Evolutionary conservation across 495 filamentous ascomycete genomes (phyloP).

Genomic region (Cercophora samala): DNA sequence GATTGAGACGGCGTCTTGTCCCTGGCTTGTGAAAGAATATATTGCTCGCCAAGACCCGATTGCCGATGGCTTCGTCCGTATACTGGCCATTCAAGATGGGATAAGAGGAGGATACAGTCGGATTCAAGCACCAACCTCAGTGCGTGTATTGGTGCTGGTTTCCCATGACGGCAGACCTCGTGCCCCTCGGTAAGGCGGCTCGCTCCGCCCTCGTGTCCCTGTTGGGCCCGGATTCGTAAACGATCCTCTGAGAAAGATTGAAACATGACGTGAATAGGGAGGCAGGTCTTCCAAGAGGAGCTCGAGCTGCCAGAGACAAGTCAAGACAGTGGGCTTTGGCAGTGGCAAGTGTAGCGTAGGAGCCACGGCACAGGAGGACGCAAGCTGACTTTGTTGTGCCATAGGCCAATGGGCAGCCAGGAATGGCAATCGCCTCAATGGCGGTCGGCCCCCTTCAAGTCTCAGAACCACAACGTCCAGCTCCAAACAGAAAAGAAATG

Average conservation of each 20-base stretch:
- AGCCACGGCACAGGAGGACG: neutral
- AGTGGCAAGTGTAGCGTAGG: slow-evolving; percentile 1
- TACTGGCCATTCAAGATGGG: slow-evolving; percentile 22
- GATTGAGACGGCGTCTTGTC: neutral
- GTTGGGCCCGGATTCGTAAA: neutral
- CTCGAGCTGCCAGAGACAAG: neutral
- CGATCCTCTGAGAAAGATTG: neutral
- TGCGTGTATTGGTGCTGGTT: too few relatives aligned
- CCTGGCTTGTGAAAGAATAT: too few relatives aligned
- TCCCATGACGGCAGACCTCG: neutral
- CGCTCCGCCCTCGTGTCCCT: neutral
- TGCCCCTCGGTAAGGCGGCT: neutral
- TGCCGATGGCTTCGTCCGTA: slow-evolving; percentile 23
- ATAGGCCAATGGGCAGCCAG: slow-evolving; percentile 23
- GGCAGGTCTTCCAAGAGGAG: too few relatives aligned
- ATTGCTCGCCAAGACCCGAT: neutral
- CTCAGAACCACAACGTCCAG: neutral
- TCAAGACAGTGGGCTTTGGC: neutral
- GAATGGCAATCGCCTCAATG: slow-evolving; percentile 29
- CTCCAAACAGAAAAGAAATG: too few relatives aligned
- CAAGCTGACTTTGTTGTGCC: slow-evolving; percentile 1
- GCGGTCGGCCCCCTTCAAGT: slow-evolving; percentile 18
- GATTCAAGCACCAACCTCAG: neutral
- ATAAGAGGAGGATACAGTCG: neutral
- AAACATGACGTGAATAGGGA: neutral